phyloP scores from a whole-genome alignment of 805 yeast species.

The Ogataea polymorpha region DNA sequence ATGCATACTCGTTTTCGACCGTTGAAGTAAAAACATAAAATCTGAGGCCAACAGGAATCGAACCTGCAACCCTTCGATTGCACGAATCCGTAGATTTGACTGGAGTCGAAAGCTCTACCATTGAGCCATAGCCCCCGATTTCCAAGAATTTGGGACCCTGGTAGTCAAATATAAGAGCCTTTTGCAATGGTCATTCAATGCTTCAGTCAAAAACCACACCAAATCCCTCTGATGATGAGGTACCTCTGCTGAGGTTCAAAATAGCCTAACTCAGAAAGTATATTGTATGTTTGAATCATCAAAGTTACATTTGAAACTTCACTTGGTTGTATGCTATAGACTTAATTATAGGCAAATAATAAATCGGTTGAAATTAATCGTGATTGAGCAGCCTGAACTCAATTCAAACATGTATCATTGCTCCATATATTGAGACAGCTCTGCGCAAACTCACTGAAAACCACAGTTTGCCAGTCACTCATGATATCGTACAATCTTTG shows the following conservation, averaged over 20 bases:
- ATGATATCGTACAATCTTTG: constrained; percentile 16
- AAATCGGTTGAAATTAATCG: too few species aligned
- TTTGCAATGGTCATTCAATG: not conserved
- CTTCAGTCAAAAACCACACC: not conserved
- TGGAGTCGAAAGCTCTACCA: constrained; percentile 80
- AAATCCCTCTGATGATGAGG: too few species aligned
- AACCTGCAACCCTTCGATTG: constrained; percentile 83
- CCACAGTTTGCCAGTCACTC: constrained; percentile 25
- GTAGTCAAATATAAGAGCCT: not conserved
- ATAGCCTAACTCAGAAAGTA: too few species aligned
- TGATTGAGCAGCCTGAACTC: not conserved
- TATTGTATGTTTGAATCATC: too few species aligned
- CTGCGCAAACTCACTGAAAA: constrained; percentile 23
- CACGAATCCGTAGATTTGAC: constrained; percentile 36
- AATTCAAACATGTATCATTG: not conserved
- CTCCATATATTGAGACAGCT: constrained; percentile 29
- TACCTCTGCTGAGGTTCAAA: too few species aligned
- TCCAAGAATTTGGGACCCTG: not conserved
- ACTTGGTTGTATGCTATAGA: not conserved
- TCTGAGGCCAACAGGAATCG: constrained; percentile 80
- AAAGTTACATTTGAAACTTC: not conserved
- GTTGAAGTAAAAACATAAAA: constrained; percentile 29
- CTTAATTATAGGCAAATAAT: too few species aligned
- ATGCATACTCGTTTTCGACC: too few species aligned
- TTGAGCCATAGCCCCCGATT: constrained; percentile 67